Base-by-base conservation (phyloP, 352 stramenopile genomes). In the Salisapilia sapeloensis region DNA sequence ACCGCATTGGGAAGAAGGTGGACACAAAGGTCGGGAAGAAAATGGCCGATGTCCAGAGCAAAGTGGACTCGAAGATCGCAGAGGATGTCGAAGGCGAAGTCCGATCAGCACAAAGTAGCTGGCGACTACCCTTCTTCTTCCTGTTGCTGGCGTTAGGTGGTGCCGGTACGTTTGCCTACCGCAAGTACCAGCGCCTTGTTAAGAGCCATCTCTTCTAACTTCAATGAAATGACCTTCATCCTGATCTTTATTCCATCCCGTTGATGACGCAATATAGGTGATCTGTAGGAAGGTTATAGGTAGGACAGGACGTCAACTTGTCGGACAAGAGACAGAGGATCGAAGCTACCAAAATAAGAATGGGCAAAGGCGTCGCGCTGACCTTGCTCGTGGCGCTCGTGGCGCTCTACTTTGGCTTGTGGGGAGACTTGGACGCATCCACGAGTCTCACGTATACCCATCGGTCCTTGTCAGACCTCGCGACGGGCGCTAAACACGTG, bases 151-250 rank as follows among this genome's bases (percentile, higher is more conserved):
- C 64, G 21, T 64, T 90, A 16, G 57, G 57, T 1, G 65, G 44
- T 6, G 53, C 44, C 15, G 40, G 79, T 20, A 62, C 57, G 26
- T 60, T 81, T 18, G 64, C 63, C 13, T 90, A 90, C 60, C 60
- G 75, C 28, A 86, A 90, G 59, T 90, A 90, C 58, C 67, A 76
- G 51, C 76, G 83, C 40, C 55, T 90, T 16, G 45, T 83, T 37
- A 86, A 86, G 60, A 83, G 59, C 43, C 75, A 86, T 42, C 46
- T 90, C 42, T 64, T 83, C 40, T 90, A 78, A 22, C 7, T 13
- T n/a, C 15, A n/a, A n/a, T 14, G 16, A 12, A 16, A 38, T 10
- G 27, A n/a, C n/a, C n/a, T n/a, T n/a, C n/a, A n/a, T n/a, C n/a
- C n/a, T n/a, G n/a, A n/a, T n/a, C n/a, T n/a, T n/a, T n/a, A n/a